phyloP scores from a whole-genome alignment of 257 asterid species.

The Ligustrum vulgare region DNA sequence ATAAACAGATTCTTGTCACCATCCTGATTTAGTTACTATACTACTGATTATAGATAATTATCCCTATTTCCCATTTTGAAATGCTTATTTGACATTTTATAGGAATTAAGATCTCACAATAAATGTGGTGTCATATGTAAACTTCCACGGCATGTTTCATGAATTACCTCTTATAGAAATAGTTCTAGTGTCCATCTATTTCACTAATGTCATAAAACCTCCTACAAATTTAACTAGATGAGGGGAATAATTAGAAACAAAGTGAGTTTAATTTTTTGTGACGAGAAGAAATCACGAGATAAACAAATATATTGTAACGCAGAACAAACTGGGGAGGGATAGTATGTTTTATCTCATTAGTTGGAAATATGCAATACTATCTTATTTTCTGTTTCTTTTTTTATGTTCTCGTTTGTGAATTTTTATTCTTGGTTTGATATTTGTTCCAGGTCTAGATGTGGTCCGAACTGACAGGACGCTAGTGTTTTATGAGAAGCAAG shows the following conservation, averaged over 20 bases:
- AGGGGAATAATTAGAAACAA: background rate
- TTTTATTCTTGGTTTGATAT: conserved; percentile 21
- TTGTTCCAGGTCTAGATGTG: conserved; percentile 78
- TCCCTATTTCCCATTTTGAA: background rate
- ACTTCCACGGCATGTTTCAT: conserved; percentile 11
- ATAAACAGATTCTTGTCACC: background rate
- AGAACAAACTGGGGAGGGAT: background rate
- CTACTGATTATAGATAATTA: background rate
- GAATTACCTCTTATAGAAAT: background rate
- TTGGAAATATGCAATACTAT: background rate
- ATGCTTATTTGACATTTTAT: background rate
- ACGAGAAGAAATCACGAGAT: background rate
- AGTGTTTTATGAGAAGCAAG: conserved; percentile 73
- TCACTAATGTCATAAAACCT: background rate
- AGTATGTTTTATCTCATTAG: background rate
- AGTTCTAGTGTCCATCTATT: background rate
- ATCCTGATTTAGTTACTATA: background rate
- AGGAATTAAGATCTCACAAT: background rate
- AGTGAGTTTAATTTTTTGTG: background rate
- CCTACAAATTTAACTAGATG: background rate
- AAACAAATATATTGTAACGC: background rate
- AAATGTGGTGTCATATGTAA: conserved; percentile 17
- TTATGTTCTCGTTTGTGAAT: conserved; percentile 2
- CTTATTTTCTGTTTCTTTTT: background rate
- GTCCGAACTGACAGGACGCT: conserved; percentile 87